These are phyloP conservation scores for Colletotrichum scovillei DNA, from an alignment of 2,329 filamentous ascomycete species.

Conservation along the genomic window DNA sequence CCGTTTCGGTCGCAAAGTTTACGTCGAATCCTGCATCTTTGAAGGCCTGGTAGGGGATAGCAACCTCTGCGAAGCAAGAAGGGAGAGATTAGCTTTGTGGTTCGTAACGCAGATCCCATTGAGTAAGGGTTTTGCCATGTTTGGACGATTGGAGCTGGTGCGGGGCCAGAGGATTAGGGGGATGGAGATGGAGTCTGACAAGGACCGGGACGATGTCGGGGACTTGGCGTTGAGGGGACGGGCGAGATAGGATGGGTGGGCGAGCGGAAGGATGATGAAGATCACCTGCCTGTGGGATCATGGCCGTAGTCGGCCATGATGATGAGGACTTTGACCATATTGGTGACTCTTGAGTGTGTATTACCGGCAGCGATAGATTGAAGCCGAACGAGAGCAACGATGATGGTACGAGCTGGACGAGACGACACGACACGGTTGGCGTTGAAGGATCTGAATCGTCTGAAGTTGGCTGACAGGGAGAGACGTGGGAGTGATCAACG, in stretches of 20 bases:
- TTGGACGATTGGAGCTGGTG: neutral
- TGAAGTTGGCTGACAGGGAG: neutral
- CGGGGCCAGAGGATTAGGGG: neutral
- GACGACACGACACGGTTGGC: neutral
- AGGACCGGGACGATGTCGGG: neutral
- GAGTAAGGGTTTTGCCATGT: neutral
- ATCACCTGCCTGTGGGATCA: slow-evolving; percentile 60
- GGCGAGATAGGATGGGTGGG: neutral
- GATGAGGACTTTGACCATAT: slow-evolving; percentile 54
- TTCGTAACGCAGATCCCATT: slow-evolving; percentile 13
- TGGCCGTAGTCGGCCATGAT: slow-evolving; percentile 67
- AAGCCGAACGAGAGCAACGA: neutral
- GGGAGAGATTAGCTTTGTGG: slow-evolving; percentile 22
- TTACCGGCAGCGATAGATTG: neutral
- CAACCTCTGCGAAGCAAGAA: slow-evolving; percentile 53
- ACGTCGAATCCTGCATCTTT: slow-evolving; percentile 59
- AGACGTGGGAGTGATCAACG: slow-evolving; percentile 6
- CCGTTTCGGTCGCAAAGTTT: slow-evolving; percentile 61
- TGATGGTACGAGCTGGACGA: neutral
- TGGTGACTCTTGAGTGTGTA: neutral
- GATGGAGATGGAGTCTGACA: neutral
- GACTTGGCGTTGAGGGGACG: neutral
- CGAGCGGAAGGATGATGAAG: neutral
- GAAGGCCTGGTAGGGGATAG: slow-evolving; percentile 60
- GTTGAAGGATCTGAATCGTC: neutral